A percentile compares a stretch with the other conserved stretches of the same genome.
phyloP scores from a whole-genome alignment of 2,329 filamentous ascomycete genomes.

The Ploettnerulaceae sp. region DNA sequence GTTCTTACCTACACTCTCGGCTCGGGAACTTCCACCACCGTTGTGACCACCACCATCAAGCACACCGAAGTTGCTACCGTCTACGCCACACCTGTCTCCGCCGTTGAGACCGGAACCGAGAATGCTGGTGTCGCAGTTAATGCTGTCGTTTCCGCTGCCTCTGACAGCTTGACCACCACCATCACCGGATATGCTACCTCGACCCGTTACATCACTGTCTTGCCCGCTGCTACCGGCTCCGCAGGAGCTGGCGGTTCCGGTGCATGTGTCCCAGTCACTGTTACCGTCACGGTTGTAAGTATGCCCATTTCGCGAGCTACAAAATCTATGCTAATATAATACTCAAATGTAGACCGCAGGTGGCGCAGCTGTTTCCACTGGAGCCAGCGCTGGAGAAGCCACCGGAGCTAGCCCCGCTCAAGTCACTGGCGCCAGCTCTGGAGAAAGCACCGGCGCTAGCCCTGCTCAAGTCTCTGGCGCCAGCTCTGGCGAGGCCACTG shows the following conservation, averaged over 20 bases:
- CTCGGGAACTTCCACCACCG: slow-evolving; percentile 39
- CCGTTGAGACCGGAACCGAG: slow-evolving; percentile 16
- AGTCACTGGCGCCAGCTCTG: slow-evolving; percentile 4
- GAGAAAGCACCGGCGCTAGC: slow-evolving; percentile 1
- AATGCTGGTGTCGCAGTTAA: slow-evolving; percentile 5
- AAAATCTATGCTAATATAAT: slow-evolving; percentile 1
- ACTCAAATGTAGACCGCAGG: slow-evolving; percentile 15
- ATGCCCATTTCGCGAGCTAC: background rate
- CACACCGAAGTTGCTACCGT: slow-evolving; percentile 35
- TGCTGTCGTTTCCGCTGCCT: slow-evolving; percentile 6
- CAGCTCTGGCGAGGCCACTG: slow-evolving; percentile 5
- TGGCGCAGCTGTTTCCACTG: slow-evolving; percentile 7
- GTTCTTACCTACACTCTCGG: slow-evolving; percentile 40
- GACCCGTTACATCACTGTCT: slow-evolving; percentile 20
- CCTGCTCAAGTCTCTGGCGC: no score
- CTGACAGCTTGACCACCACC: slow-evolving; percentile 15
- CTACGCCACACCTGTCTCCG: slow-evolving; percentile 28
- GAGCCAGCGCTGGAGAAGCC: slow-evolving; percentile 2
- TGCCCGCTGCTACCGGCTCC: slow-evolving; percentile 4
- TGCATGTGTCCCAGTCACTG: slow-evolving; percentile 27
- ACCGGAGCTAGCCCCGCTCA: slow-evolving; percentile 6
- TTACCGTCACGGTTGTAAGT: slow-evolving; percentile 32
- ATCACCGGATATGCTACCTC: slow-evolving; percentile 16
- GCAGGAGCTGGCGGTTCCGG: slow-evolving; percentile 7
- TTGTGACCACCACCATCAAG: slow-evolving; percentile 41